Evolutionary conservation across 768 basidiomycete genomes (phyloP).

Genomic region (Agrocybe chaxingu): DNA sequence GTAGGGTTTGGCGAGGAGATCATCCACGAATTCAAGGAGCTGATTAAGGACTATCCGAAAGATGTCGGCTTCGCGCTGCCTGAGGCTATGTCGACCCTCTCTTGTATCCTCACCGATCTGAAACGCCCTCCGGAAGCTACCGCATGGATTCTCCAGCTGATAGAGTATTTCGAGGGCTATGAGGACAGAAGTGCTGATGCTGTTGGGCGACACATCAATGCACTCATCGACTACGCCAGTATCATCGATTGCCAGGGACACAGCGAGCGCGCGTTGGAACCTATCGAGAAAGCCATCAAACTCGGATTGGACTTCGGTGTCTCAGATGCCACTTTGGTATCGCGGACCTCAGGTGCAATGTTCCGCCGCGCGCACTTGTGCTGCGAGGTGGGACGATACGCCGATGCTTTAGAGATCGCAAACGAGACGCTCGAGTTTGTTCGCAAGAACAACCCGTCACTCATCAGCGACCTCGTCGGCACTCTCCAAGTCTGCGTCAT

Average conservation of each 20-base stretch:
- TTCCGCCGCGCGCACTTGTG: slow-evolving; percentile 8
- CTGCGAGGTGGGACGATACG: slow-evolving; percentile 6
- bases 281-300: slow-evolving; percentile 6
- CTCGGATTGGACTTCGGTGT: slow-evolving; percentile 1
- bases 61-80: no score
- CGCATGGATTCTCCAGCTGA: neutral
- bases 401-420: slow-evolving; percentile 4
- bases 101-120: no score
- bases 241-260: slow-evolving; percentile 5
- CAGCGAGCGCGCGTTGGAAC: slow-evolving; percentile 1
- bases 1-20: no score
- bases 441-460: neutral
- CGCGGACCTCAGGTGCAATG: slow-evolving; percentile 4
- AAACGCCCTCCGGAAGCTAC: slow-evolving; percentile 4
- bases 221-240: slow-evolving; percentile 5
- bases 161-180: slow-evolving; percentile 1
- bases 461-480: slow-evolving; percentile 7
- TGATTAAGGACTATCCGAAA: no score
- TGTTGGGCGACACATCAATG: slow-evolving; percentile 4
- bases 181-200: neutral
- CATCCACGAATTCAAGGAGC: no score
- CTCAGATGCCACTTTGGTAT: neutral
- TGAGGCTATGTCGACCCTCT: no score
- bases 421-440: slow-evolving; percentile 4
- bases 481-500: slow-evolving; percentile 5